These are phyloP conservation scores for Xylaria acuta DNA, from an alignment of 495 filamentous ascomycete species.

Conservation along the genomic window DNA sequence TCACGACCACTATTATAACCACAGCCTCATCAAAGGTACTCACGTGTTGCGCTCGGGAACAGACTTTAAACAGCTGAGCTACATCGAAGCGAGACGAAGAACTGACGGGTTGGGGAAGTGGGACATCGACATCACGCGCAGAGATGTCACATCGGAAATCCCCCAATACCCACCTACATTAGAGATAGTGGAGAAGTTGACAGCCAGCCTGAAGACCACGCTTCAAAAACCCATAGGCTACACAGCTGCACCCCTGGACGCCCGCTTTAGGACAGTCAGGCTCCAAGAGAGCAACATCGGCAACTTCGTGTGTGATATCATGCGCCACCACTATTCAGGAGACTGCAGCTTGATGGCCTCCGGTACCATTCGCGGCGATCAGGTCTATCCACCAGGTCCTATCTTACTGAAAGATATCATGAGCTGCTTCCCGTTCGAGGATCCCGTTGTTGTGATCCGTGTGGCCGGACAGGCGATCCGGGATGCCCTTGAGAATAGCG, in stretches of 20 bases:
- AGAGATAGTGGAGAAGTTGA: slow-evolving; percentile 68
- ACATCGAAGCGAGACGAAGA: slow-evolving; percentile 74
- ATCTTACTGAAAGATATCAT: slow-evolving; percentile 76
- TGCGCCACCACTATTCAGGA: slow-evolving; percentile 78
- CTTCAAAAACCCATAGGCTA: slow-evolving; percentile 85
- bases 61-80: slow-evolving; percentile 90
- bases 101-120: slow-evolving; percentile 57
- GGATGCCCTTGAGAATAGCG: slow-evolving; percentile 81
- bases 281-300: slow-evolving; percentile 79
- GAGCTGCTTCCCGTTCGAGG: slow-evolving; percentile 86
- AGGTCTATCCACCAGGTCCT: slow-evolving; percentile 83
- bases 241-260: slow-evolving; percentile 79
- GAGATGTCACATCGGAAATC: slow-evolving; percentile 72
- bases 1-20: slow-evolving; percentile 87
- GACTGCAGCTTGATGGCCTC: slow-evolving; percentile 87
- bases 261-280: slow-evolving; percentile 82
- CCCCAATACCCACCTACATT: slow-evolving; percentile 63
- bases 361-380: slow-evolving; percentile 89
- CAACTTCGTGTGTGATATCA: slow-evolving; percentile 90
- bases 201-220: slow-evolving; percentile 71
- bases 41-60: slow-evolving; percentile 84
- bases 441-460: slow-evolving; percentile 80
- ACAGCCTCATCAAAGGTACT: slow-evolving; percentile 74
- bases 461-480: slow-evolving; percentile 69
- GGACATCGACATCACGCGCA: slow-evolving; percentile 78